A percentile compares a stretch with the other conserved stretches of the same genome.
These are phyloP conservation scores for Paradendryphiella salina DNA, from an alignment of 2,329 filamentous ascomycete genomes.

Conservation along the genomic window DNA sequence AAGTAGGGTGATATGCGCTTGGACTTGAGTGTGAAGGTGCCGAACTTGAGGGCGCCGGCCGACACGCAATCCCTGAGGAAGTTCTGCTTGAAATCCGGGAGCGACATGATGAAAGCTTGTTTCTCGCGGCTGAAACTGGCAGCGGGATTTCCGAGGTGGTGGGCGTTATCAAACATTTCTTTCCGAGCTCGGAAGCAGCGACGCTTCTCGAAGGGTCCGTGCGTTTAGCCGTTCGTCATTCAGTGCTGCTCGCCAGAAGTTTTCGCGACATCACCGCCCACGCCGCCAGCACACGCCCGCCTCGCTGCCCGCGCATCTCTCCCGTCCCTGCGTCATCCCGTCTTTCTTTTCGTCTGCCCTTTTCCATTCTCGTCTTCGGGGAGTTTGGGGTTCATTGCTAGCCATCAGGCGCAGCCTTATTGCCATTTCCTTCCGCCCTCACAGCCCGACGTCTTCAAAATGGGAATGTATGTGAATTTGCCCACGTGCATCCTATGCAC, in stretches of 20 bases:
- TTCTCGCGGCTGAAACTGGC: neutral
- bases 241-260: slow-evolving; percentile 31
- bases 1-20: slow-evolving; percentile 92
- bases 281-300: slow-evolving; percentile 19
- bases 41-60: slow-evolving; percentile 75
- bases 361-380: slow-evolving; percentile 26
- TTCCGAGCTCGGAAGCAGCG: slow-evolving; percentile 40
- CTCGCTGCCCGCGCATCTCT: slow-evolving; percentile 37
- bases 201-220: slow-evolving; percentile 29
- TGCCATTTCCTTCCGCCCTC: slow-evolving; percentile 21
- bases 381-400: slow-evolving; percentile 14
- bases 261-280: slow-evolving; percentile 33
- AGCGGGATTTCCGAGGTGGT: slow-evolving; percentile 5
- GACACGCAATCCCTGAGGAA: slow-evolving; percentile 72
- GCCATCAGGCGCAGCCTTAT: slow-evolving; percentile 27
- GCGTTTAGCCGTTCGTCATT: slow-evolving; percentile 26
- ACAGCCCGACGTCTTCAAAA: slow-evolving; percentile 27
- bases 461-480: slow-evolving; percentile 41
- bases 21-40: slow-evolving; percentile 87
- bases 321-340: slow-evolving; percentile 12
- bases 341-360: slow-evolving; percentile 13
- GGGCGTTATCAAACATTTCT: slow-evolving; percentile 14
- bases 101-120: slow-evolving; percentile 18
- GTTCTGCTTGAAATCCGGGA: slow-evolving; percentile 61
- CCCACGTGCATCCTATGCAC: neutral